Evolutionary conservation across 1,139 yeast species (phyloP).

Genomic region (Yamadazyma trypodendri): DNA sequence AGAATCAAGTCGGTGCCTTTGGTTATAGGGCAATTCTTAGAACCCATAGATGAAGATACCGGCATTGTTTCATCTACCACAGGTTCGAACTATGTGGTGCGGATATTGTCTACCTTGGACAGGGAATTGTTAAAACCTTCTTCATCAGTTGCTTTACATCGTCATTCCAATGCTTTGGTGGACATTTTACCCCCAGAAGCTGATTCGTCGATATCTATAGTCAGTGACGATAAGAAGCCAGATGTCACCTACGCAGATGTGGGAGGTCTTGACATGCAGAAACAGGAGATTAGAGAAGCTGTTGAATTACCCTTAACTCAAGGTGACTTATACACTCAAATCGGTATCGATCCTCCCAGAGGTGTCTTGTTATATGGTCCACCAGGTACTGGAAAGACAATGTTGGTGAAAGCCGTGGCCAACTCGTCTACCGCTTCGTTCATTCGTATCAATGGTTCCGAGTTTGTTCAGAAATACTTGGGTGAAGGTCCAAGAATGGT

Average conservation of each 20-base stretch:
- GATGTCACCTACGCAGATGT: constrained; percentile 91
- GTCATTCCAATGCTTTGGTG: constrained; percentile 96
- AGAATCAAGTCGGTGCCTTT: constrained; percentile 96
- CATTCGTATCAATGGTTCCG: constrained; percentile 96
- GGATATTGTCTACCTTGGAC: constrained; percentile 90
- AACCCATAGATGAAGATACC: constrained; percentile 94
- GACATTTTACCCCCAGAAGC: constrained; percentile 99
- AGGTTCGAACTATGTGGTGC: constrained; percentile 94
- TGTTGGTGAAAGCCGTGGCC: constrained; percentile 98
- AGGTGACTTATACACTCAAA: constrained; percentile 92
- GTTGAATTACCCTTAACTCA: constrained; percentile 96
- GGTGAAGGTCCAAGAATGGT: constrained; percentile 99
- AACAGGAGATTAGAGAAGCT: constrained; percentile 97
- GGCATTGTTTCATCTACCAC: constrained; percentile 98
- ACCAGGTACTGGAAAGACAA: constrained; percentile 99
- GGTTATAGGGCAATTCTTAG: constrained; percentile 96
- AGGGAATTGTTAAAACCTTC: constrained; percentile 93
- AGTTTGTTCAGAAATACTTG: constrained; percentile 94
- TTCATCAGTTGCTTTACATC: constrained; percentile 94
- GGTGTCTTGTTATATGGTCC: constrained; percentile 98
- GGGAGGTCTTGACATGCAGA: constrained; percentile 99
- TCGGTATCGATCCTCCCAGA: constrained; percentile 98
- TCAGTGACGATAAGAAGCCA: constrained; percentile 92
- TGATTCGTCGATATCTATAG: constrained; percentile 91
- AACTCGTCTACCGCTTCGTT: constrained; percentile 94